A percentile compares a stretch with the other conserved stretches of the same genome.
These are phyloP conservation scores for Clarireedia hainanense DNA, from an alignment of 2,329 filamentous ascomycete species.

Conservation along the genomic window DNA sequence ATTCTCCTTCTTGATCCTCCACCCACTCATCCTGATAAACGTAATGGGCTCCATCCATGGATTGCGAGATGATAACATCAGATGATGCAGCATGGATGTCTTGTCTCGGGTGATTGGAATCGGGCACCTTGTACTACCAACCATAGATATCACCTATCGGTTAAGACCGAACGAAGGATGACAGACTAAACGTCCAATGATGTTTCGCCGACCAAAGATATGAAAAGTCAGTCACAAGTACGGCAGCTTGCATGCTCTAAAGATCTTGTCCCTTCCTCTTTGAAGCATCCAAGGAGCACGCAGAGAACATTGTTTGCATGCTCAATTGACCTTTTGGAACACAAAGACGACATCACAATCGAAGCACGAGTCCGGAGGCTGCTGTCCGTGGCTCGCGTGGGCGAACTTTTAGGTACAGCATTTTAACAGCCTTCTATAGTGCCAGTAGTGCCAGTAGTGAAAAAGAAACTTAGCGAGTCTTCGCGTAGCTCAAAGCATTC, in stretches of 20 bases:
- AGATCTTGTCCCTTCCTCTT: background rate
- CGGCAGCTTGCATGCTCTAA: background rate
- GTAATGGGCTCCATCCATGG: too few species aligned
- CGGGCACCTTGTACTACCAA: background rate
- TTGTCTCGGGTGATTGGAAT: too few species aligned
- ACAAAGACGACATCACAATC: background rate
- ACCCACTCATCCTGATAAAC: too few species aligned
- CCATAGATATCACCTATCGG: background rate
- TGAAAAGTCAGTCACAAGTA: background rate
- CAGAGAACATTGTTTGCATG: conserved; percentile 6
- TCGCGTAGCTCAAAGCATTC: background rate
- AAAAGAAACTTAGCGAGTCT: conserved; percentile 3
- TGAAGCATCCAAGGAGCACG: background rate
- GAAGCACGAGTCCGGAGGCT: background rate
- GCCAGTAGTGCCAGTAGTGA: too few species aligned
- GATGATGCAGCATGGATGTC: too few species aligned
- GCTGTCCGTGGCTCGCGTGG: background rate
- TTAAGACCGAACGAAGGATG: background rate
- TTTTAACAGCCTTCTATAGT: background rate
- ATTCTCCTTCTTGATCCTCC: background rate
- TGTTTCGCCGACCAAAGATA: background rate
- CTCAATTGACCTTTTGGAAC: background rate
- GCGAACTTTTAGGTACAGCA: background rate
- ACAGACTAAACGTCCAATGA: background rate
- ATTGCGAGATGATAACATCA: too few species aligned